Conservation (phyloP, 768 basidiomycete genomes). For the Phlegmacium glaucopus region DNA sequence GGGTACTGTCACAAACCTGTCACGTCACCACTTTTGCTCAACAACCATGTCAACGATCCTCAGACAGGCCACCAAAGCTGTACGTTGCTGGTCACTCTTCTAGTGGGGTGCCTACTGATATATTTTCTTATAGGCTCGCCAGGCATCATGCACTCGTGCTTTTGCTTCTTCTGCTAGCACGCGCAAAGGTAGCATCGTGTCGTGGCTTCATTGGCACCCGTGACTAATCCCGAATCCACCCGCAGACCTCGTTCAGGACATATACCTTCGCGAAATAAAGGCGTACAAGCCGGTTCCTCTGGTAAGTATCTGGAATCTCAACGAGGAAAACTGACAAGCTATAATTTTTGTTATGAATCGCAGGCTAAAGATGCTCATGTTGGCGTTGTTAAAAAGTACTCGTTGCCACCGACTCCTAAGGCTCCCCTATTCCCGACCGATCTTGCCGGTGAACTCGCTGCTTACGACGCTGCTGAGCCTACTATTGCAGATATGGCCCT, state of each 20-base stretch:
- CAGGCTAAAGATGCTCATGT: slow-evolving; percentile 91
- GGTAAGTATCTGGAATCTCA: slow-evolving; percentile 45
- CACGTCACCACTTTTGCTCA: slow-evolving; percentile 40
- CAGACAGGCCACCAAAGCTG: slow-evolving; percentile 52
- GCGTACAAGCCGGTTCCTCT: slow-evolving; percentile 74
- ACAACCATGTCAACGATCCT: slow-evolving; percentile 68
- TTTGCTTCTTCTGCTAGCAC: slow-evolving; percentile 59
- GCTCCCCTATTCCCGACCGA: slow-evolving; percentile 75
- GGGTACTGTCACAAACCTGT: slow-evolving; percentile 17
- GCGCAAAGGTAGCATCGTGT: slow-evolving; percentile 55
- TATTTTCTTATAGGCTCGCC: slow-evolving; percentile 41
- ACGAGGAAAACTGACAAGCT: neutral
- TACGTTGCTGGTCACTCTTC: slow-evolving; percentile 25
- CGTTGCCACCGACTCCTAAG: slow-evolving; percentile 69
- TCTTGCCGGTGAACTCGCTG: slow-evolving; percentile 83
- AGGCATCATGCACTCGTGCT: slow-evolving; percentile 46
- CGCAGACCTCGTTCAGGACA: slow-evolving; percentile 88
- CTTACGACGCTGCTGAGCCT: slow-evolving; percentile 84
- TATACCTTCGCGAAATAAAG: slow-evolving; percentile 89
- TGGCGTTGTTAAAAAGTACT: slow-evolving; percentile 80
- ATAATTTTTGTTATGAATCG: neutral
- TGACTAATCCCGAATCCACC: slow-evolving; percentile 36
- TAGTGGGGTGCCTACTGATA: neutral
- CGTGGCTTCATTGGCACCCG: slow-evolving; percentile 11
- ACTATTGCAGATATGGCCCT: slow-evolving; percentile 37